Evolutionary conservation across 345 rosid genomes (phyloP).

Genomic region (Nephelium lappaceum): DNA sequence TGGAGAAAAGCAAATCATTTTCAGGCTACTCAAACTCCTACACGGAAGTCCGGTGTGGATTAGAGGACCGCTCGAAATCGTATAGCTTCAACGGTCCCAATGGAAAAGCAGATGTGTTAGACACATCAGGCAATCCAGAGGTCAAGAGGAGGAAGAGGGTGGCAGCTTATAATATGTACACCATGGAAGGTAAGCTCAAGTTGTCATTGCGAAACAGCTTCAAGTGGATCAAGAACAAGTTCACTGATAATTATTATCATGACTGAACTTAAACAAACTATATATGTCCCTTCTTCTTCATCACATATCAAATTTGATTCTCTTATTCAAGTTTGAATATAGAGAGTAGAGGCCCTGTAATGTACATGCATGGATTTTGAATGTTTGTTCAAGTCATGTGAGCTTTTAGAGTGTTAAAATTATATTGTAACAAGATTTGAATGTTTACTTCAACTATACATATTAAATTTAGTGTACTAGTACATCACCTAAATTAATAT

Average conservation of each 20-base stretch:
- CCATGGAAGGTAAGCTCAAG: constrained; percentile 61
- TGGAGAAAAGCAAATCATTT: constrained; percentile 68
- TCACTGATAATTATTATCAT: constrained; percentile 31
- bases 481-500: too few relatives aligned
- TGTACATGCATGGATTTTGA: background rate
- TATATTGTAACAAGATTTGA: background rate
- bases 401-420: background rate
- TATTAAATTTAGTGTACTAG: too few relatives aligned
- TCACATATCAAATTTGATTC: background rate
- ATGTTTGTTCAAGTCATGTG: background rate
- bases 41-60: constrained; percentile 33
- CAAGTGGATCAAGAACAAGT: constrained; percentile 75
- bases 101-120: constrained; percentile 12
- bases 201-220: constrained; percentile 55
- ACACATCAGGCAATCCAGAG: constrained; percentile 47
- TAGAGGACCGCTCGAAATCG: constrained; percentile 47
- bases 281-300: background rate
- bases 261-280: background rate
- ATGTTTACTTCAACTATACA: background rate
- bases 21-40: constrained; percentile 37
- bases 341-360: background rate
- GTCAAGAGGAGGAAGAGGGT: constrained; percentile 59
- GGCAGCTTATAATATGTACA: constrained; percentile 58
- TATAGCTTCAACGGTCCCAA: constrained; percentile 59
- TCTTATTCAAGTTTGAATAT: background rate